A percentile compares a stretch with the other conserved stretches of the same genome.
Conservation (phyloP, 1,284 basidiomycete genomes). For the Phellinidium pouzarii region DNA sequence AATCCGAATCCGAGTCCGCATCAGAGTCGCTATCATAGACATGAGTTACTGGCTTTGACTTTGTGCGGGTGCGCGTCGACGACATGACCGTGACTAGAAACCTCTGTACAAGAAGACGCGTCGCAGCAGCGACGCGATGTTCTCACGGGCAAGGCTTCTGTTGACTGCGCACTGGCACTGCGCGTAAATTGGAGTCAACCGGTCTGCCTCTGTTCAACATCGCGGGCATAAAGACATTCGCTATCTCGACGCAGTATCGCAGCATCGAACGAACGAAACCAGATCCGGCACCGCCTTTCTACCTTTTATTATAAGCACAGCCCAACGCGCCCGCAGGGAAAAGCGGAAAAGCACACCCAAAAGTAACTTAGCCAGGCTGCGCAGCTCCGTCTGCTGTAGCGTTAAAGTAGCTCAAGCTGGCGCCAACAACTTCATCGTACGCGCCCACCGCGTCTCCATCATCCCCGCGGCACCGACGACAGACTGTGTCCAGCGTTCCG, state of each 20-base stretch:
- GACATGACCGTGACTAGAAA: constrained; percentile 9
- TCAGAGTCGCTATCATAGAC: constrained; percentile 13
- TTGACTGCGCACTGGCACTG: too few species aligned
- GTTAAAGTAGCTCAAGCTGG: constrained; percentile 11
- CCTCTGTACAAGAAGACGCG: constrained; percentile 3
- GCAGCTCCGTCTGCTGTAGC: constrained; percentile 2
- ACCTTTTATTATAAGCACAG: not conserved
- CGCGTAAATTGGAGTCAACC: too few species aligned
- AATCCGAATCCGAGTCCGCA: constrained; percentile 2
- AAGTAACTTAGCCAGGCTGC: constrained; percentile 4
- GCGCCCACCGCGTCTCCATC: constrained; percentile 13
- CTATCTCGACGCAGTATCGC: too few species aligned
- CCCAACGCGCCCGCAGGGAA: not conserved
- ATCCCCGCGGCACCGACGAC: constrained; percentile 16
- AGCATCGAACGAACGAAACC: not conserved
- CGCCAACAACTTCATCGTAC: constrained; percentile 13
- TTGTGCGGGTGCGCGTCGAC: constrained; percentile 10
- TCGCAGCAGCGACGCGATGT: not conserved
- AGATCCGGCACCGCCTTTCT: constrained; percentile 7
- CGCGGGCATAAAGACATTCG: too few species aligned
- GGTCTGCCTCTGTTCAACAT: not conserved
- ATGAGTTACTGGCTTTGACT: constrained; percentile 6
- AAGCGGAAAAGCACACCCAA: constrained; percentile 2
- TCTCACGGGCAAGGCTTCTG: too few species aligned
- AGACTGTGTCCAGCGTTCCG: constrained; percentile 13